These are phyloP conservation scores for Spathaspora sp. DNA, from an alignment of 805 yeast genomes.

Conservation along the genomic window DNA sequence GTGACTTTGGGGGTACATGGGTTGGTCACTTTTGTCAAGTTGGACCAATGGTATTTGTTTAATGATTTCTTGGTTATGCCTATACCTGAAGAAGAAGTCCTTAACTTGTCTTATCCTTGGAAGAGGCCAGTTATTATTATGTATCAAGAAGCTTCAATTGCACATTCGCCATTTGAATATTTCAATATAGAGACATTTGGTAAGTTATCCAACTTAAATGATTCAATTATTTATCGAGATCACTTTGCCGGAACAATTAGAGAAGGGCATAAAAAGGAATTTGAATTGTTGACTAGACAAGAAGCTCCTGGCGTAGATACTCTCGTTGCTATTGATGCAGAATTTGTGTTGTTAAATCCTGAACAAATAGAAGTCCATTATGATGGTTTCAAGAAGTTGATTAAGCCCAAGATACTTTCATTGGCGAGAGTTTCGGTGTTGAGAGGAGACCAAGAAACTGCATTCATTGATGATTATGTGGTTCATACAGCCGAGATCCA, in stretches of 20 bases:
- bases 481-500: constrained; percentile 66
- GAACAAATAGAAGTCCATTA: constrained; percentile 77
- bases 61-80: constrained; percentile 87
- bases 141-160: constrained; percentile 53
- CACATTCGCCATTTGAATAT: constrained; percentile 22
- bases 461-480: constrained; percentile 92
- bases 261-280: constrained; percentile 56
- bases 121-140: constrained; percentile 73
- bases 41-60: constrained; percentile 72
- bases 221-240: constrained; percentile 66
- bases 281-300: constrained; percentile 58
- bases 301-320: constrained; percentile 77
- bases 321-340: constrained; percentile 92
- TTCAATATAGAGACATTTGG: constrained; percentile 20
- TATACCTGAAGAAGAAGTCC: constrained; percentile 72
- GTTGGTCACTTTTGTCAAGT: constrained; percentile 55
- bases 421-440: constrained; percentile 88
- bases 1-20: constrained; percentile 44
- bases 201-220: constrained; percentile 40
- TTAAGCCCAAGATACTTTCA: constrained; percentile 72
- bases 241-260: constrained; percentile 68
- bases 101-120: constrained; percentile 72
- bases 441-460: constrained; percentile 66
- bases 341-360: constrained; percentile 78
- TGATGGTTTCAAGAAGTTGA: constrained; percentile 64